Evolutionary conservation across 495 filamentous ascomycete species (phyloP), one percentile per base, ranked within the genome.

Genomic region (Patellaria atrata): DNA sequence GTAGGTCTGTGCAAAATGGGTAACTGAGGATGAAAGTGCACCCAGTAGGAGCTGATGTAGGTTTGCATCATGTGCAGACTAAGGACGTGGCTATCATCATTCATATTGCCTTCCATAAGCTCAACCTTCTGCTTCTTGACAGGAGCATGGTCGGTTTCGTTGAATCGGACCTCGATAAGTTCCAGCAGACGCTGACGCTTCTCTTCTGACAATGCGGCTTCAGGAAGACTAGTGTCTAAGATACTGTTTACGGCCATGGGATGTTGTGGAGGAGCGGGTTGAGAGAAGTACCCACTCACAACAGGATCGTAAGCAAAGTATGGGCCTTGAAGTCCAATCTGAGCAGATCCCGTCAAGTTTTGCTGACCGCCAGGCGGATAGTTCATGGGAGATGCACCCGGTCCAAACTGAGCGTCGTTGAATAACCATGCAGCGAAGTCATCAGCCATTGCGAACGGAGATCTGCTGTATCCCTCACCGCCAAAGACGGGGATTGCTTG

Each of bases 1-100:
- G 87, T 96, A 16, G 89, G 84, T 44, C 83, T 79, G 51, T 97
- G 89, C 25, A 97, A 65, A 34, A 97, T 92, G 4, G 89, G 89
- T 40, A 97, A 65, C 51, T 97, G 89, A 33, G 84, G 74, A 57
- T 91, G 91, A 44, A 94, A 92, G 53, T 94, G 82, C 33, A 76
- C 65, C 89, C 89, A 97, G 55, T 83, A 97, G 10, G 84, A 89
- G 3, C 74, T 71, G 48, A 96, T 84, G 53, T 94, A 97, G 6
- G 75, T 73, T 58, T 93, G 82, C 80, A 97, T 91, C 79, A 89
- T 93, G 48, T 75, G 76, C 37, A 85, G 60, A 47, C 87, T 92
- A 38, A 94, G 59, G 48, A 91, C 75, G 52, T 94, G 87, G 19
- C 55, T 51, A 23, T 77, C 74, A 17, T 75, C 69, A 38, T 76